Evolutionary conservation across 805 yeast genomes (phyloP), one percentile per base, ranked within the genome.

Genomic region (Scheffersomyces ergatensis): DNA sequence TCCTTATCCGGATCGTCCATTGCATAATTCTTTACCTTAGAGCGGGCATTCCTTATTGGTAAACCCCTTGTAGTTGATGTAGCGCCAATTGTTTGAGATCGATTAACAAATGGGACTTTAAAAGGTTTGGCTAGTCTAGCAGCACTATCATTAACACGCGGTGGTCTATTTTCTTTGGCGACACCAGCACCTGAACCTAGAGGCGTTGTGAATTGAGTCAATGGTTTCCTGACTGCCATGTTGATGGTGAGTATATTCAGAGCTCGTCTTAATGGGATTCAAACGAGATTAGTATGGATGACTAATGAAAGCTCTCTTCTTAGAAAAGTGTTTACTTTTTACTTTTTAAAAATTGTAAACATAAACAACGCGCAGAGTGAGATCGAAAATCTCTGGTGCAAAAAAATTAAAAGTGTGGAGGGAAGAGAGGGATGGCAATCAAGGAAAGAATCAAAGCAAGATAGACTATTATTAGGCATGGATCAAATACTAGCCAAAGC

Each of bases 161-260:
- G 67, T 6, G 82, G 82, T 33, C 82, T 66, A 36, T 76, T 72
- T 7, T 73, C 72, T 14, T 72, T 69, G n/a, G 79, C 74, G 0
- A 85, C 69, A 0, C 86, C 85, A 1, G 85, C 85, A 1, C 90
- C 92, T 1, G 82, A 77, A 1, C 89, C 90, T 24, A 82, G 48
- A 1, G 75, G 74, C 7, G 75, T 69, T 16, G 75, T 69, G 43
- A 62, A 69, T 34, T 49, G 63, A 11, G 49, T 66, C 27, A 69
- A 57, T n/a, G 65, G 66, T 43, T 68, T 68, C 36, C 71, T 46
- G 16, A 43, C 46, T 21, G 42, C 47, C 56, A 51, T 51, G 24
- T 7, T 7, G 19, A 26, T 11, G n/a, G n/a, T n/a, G n/a, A n/a
- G n/a, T n/a, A n/a, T n/a, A n/a, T n/a, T n/a, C n/a, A n/a, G n/a